Evolutionary conservation across 192 early-diverging fungal species (phyloP).

Genomic region (Spinellus fusiger): DNA sequence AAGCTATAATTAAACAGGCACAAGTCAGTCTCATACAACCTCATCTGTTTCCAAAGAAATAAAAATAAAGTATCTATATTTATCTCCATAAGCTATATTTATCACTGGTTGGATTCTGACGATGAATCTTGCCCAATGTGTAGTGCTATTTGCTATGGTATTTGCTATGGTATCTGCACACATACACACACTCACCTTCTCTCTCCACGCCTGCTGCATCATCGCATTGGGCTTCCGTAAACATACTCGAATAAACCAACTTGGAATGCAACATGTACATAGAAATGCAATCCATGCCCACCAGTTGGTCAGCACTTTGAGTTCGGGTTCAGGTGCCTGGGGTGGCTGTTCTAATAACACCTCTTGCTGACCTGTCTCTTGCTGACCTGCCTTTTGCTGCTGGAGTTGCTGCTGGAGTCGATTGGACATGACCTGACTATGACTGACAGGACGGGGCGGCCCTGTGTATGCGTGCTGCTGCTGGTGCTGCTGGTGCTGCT

Average conservation of each 20-base stretch:
- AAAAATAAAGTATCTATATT: too few relatives aligned
- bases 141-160: neutral
- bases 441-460: neutral
- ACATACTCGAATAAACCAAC: slow-evolving; percentile 32
- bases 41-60: neutral
- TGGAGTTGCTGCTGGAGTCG: slow-evolving; percentile 23
- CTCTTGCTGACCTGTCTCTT: slow-evolving; percentile 7
- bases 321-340: slow-evolving; percentile 14
- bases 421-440: slow-evolving; percentile 17
- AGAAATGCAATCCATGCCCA: slow-evolving; percentile 36
- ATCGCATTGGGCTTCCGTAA: slow-evolving; percentile 33
- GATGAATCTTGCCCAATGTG: too few relatives aligned
- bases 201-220: slow-evolving; percentile 51
- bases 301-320: slow-evolving; percentile 29
- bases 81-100: too few relatives aligned
- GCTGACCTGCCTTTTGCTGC: slow-evolving; percentile 19
- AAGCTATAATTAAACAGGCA: slow-evolving; percentile 2
- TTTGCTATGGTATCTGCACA: neutral
- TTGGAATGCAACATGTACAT: slow-evolving; percentile 43
- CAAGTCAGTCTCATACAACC: neutral
- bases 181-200: slow-evolving; percentile 34
- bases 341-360: slow-evolving; percentile 5
- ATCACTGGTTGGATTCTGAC: too few relatives aligned
- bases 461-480: slow-evolving; percentile 11
- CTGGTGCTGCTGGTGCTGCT: neutral